phyloP scores from a whole-genome alignment of 495 filamentous ascomycete species.

The Cercophora scortea region DNA sequence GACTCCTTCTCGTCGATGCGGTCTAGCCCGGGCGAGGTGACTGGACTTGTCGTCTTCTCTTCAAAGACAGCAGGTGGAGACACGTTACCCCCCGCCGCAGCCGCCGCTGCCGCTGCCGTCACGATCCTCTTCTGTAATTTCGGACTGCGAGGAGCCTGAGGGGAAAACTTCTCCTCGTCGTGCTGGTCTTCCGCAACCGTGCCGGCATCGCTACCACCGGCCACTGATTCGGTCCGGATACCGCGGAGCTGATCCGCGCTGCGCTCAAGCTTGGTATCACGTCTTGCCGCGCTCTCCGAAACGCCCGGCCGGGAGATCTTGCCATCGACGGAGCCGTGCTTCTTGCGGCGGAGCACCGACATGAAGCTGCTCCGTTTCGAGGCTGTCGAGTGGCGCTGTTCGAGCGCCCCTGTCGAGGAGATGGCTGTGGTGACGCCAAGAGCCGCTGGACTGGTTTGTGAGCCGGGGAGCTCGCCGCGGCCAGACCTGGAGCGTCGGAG shows the following conservation, averaged over 20 bases:
- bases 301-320: constrained; percentile 35
- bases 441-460: constrained; percentile 13
- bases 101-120: not conserved
- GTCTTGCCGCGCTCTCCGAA: constrained; percentile 39
- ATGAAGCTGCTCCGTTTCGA: constrained; percentile 30
- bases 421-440: not conserved
- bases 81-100: not conserved
- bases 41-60: too few relatives aligned
- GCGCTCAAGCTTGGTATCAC: constrained; percentile 46
- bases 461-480: constrained; percentile 18
- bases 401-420: not conserved
- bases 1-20: not conserved
- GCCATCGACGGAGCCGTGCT: constrained; percentile 22
- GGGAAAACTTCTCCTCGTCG: not conserved
- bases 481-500: constrained; percentile 28
- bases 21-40: too few relatives aligned
- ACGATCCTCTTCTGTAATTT: constrained; percentile 25
- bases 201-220: constrained; percentile 2
- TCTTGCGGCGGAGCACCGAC: constrained; percentile 40
- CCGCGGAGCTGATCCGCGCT: constrained; percentile 30
- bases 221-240: constrained; percentile 9
- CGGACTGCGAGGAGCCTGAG: constrained; percentile 13
- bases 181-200: not conserved
- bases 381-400: constrained; percentile 3
- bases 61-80: too few relatives aligned